Conservation (phyloP, 257 asterid species). For the Solanum pinnatisectum region DNA sequence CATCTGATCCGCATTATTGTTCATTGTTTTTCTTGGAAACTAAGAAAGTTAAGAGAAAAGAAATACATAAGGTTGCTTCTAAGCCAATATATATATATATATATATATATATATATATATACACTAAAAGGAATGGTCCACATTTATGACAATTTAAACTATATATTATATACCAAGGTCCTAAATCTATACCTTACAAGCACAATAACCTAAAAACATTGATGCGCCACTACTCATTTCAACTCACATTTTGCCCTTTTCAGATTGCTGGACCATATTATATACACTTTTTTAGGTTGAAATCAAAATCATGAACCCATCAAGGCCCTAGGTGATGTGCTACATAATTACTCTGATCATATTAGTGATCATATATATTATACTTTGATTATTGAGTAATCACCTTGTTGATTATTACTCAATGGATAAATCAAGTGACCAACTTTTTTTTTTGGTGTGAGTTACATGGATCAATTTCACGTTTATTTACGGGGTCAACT, state of each 20-base stretch:
- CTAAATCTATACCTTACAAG: not conserved
- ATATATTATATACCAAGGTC: not conserved
- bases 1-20: not conserved
- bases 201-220: not conserved
- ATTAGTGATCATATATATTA: not conserved
- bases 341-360: not conserved
- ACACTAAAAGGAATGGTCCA: not conserved
- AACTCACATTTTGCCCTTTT: not conserved
- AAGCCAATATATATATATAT: not conserved
- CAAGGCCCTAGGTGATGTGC: not conserved
- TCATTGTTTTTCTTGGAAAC: not conserved
- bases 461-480: not conserved
- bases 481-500: not conserved
- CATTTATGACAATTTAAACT: not conserved
- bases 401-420: not conserved
- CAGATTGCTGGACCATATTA: not conserved
- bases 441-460: not conserved
- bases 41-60: not conserved
- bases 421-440: not conserved
- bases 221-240: not conserved
- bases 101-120: too few relatives aligned
- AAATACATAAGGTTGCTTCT: not conserved
- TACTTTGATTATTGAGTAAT: not conserved
- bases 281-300: not conserved
- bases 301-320: not conserved